These are phyloP conservation scores for Talaromyces nanjingensis DNA, from an alignment of 495 filamentous ascomycete genomes.

Conservation along the genomic window DNA sequence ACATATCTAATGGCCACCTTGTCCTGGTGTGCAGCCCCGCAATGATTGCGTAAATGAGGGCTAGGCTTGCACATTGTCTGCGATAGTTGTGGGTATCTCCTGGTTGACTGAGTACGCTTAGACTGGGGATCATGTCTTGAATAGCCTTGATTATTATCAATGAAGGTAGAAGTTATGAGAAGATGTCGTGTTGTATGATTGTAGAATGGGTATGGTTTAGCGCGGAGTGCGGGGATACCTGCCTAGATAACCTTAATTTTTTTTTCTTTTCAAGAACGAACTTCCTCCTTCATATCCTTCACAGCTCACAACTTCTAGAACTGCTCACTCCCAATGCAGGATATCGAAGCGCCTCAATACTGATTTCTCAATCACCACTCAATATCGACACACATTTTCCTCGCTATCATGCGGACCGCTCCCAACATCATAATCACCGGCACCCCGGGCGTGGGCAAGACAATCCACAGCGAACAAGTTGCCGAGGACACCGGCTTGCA, in stretches of 20 bases:
- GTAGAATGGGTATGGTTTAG: not conserved
- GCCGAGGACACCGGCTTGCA: conserved; percentile 66
- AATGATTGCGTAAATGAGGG: too few relatives aligned
- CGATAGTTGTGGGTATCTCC: too few relatives aligned
- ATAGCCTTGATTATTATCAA: too few relatives aligned
- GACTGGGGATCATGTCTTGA: too few relatives aligned
- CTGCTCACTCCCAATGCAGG: not conserved
- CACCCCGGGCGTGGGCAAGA: conserved; percentile 94
- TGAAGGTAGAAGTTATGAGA: too few relatives aligned
- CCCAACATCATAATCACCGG: conserved; percentile 95
- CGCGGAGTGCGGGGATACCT: not conserved
- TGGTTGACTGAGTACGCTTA: too few relatives aligned
- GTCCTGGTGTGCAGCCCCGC: too few relatives aligned
- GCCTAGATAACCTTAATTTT: not conserved
- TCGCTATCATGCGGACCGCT: conserved; percentile 38
- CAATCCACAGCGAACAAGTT: conserved; percentile 74
- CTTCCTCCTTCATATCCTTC: not conserved
- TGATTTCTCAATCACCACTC: not conserved
- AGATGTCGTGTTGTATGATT: too few relatives aligned
- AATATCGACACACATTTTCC: not conserved
- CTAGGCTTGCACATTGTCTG: too few relatives aligned
- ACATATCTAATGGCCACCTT: too few relatives aligned
- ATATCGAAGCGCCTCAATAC: not conserved
- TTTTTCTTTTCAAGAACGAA: not conserved
- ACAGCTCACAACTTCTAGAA: too few relatives aligned